Conservation (phyloP, 805 yeast genomes). For the Grigorovia jiainica region DNA sequence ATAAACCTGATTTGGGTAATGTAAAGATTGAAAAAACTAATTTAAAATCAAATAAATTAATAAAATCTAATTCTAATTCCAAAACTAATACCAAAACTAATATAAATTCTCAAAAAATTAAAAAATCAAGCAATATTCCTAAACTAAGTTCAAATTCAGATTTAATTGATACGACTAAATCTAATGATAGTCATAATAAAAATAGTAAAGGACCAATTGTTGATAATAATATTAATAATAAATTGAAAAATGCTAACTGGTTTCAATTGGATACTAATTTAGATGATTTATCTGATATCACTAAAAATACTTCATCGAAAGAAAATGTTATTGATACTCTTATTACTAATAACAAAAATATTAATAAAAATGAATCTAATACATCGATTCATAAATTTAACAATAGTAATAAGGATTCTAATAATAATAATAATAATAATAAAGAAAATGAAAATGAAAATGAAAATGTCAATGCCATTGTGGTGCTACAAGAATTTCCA, state of each 20-base stretch:
- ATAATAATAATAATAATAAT: too few relatives aligned
- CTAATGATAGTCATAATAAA: too few relatives aligned
- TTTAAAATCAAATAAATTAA: too few relatives aligned
- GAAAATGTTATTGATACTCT: background rate
- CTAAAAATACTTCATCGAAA: constrained; percentile 7
- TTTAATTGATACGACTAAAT: background rate
- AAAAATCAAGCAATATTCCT: too few relatives aligned
- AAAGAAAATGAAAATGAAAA: too few relatives aligned
- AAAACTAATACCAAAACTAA: background rate
- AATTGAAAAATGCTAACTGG: constrained; percentile 2
- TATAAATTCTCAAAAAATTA: too few relatives aligned
- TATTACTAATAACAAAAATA: background rate
- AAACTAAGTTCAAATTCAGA: too few relatives aligned
- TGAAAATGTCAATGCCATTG: too few relatives aligned
- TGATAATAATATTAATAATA: background rate
- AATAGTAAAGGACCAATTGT: background rate
- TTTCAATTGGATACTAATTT: constrained; percentile 24
- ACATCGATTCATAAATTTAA: too few relatives aligned
- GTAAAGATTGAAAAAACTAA: too few relatives aligned
- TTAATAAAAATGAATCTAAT: background rate
- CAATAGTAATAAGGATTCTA: too few relatives aligned
- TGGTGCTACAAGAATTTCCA: too few relatives aligned
- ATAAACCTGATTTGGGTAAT: background rate
- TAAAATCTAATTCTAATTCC: background rate
- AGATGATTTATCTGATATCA: constrained; percentile 21